phyloP scores from a whole-genome alignment of 202 grass and related monocot genomes.

The Cymbopogon flexuosus region DNA sequence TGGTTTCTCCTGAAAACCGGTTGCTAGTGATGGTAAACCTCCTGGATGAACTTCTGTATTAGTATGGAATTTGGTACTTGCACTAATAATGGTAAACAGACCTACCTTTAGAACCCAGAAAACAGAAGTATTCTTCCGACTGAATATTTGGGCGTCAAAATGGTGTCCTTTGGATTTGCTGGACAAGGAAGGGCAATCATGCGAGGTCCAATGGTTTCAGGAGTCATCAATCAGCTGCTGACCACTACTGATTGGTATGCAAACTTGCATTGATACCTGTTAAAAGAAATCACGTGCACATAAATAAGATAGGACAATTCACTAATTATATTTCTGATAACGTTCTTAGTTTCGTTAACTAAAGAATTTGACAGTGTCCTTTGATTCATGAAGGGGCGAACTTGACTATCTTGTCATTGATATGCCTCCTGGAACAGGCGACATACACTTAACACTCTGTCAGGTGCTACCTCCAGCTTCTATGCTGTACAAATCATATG shows the following conservation, averaged over 20 bases:
- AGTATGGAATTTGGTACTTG: conserved; percentile 37
- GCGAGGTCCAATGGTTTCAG: conserved; percentile 97
- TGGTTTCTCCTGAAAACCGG: conserved; percentile 94
- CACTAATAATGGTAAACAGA: conserved; percentile 94
- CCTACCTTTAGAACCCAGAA: conserved; percentile 90
- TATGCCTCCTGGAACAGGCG: conserved; percentile 98
- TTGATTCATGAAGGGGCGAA: conserved; percentile 67
- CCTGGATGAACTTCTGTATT: conserved; percentile 30
- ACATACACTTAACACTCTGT: conserved; percentile 96
- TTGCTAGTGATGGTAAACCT: conserved; percentile 79
- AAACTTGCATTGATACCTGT: conserved; percentile 5
- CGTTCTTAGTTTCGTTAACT: conserved; percentile 15
- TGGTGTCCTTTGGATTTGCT: conserved; percentile 97
- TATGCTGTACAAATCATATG: conserved; percentile 13
- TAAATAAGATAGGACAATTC: conserved; percentile 1
- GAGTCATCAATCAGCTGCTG: conserved; percentile 88
- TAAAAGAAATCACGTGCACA: conserved; percentile 14
- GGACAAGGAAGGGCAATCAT: conserved; percentile 97
- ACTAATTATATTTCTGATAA: neutral
- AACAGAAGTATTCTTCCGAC: conserved; percentile 69
- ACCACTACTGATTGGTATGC: conserved; percentile 90
- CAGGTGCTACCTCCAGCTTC: conserved; percentile 51
- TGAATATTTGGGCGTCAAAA: conserved; percentile 90
- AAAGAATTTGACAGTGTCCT: conserved; percentile 20
- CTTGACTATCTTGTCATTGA: conserved; percentile 97